Evolutionary conservation across 305 asterid species (phyloP).

Genomic region (Withania somnifera): DNA sequence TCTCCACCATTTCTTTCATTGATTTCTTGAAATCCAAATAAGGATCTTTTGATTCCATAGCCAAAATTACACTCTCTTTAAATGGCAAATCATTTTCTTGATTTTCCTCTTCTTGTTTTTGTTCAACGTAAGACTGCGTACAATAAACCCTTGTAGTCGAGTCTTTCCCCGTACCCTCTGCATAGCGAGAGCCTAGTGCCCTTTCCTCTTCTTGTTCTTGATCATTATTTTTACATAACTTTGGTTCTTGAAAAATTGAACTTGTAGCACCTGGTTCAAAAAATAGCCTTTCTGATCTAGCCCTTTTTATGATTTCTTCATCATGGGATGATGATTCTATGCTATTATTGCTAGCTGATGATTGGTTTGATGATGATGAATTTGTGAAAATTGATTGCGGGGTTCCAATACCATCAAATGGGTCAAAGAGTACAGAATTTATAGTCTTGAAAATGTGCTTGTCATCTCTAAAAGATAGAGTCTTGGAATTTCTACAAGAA

Average conservation of each 20-base stretch:
- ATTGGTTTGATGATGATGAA: constrained; percentile 29
- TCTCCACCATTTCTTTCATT: constrained; percentile 48
- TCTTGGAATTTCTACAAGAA: constrained; percentile 5
- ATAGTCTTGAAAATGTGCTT: constrained; percentile 1
- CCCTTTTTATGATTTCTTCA: constrained; percentile 25
- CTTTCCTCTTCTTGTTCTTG: background rate
- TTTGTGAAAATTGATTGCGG: no score
- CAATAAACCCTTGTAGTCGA: no score
- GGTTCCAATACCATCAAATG: constrained; percentile 24
- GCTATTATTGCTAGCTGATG: constrained; percentile 1
- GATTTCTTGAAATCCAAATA: constrained; percentile 36
- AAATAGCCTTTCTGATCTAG: constrained; percentile 30
- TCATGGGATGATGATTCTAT: no score
- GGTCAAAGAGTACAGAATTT: constrained; percentile 21
- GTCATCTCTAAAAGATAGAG: constrained; percentile 6
- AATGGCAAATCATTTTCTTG: constrained; percentile 8
- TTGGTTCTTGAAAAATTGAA: constrained; percentile 19
- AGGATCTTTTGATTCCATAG: constrained; percentile 34
- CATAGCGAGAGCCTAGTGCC: no score
- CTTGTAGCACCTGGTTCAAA: constrained; percentile 32
- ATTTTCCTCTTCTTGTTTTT: background rate
- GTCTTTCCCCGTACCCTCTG: no score
- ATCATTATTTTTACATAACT: background rate
- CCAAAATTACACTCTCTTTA: constrained; percentile 24
- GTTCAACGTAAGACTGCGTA: no score